Evolutionary conservation across 2,329 filamentous ascomycete species (phyloP).

Genomic region (Reticulascus tulasneorum): DNA sequence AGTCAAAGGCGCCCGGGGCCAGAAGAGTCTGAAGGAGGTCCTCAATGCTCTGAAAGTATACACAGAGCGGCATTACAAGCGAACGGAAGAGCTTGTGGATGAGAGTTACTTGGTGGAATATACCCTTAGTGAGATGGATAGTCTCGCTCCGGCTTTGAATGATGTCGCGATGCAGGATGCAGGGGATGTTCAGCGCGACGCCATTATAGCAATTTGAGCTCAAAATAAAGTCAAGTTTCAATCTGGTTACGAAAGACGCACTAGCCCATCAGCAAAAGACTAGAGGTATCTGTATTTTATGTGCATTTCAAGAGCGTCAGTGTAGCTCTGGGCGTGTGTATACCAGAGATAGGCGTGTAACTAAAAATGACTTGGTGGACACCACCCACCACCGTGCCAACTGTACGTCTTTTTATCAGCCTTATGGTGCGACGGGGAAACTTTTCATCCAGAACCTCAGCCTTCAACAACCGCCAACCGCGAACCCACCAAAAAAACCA

Average conservation of each 20-base stretch:
- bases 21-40: slow-evolving; percentile 74
- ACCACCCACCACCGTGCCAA: too few relatives aligned
- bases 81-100: slow-evolving; percentile 84
- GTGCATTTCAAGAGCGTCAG: too few relatives aligned
- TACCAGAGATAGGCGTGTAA: too few relatives aligned
- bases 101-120: slow-evolving; percentile 95
- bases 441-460: slow-evolving; percentile 1
- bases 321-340: too few relatives aligned
- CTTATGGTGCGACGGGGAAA: background rate
- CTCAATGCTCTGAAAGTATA: slow-evolving; percentile 84
- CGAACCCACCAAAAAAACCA: background rate
- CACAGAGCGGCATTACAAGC: slow-evolving; percentile 87
- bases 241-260: too few relatives aligned
- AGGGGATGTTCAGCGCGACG: slow-evolving; percentile 36
- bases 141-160: slow-evolving; percentile 45
- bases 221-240: background rate
- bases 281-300: too few relatives aligned
- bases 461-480: background rate
- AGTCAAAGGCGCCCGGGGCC: slow-evolving; percentile 51
- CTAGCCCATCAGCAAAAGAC: too few relatives aligned
- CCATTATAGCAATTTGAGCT: slow-evolving; percentile 30
- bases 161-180: slow-evolving; percentile 27
- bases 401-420: too few relatives aligned
- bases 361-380: too few relatives aligned
- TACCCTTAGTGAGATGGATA: slow-evolving; percentile 90